Percentiles rank a stretch among this genome's conserved stretches.
phyloP scores from a whole-genome alignment of 1,139 yeast species.

The Candida sp. region DNA sequence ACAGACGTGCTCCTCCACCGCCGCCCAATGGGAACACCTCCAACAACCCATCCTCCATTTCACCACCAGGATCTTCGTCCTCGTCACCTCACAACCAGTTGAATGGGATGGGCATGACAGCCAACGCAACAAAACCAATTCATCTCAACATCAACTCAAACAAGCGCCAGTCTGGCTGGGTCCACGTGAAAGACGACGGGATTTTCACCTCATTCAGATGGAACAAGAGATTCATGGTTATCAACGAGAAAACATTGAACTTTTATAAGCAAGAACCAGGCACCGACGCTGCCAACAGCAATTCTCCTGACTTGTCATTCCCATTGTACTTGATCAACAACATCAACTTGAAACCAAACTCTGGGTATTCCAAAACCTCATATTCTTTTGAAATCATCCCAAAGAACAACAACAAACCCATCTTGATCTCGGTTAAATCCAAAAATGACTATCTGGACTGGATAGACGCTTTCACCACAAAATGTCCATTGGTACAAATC shows the following conservation, averaged over 20 bases:
- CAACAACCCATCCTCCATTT: background rate
- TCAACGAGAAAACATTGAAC: conserved; percentile 75
- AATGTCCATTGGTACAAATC: conserved; percentile 69
- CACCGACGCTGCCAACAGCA: conserved; percentile 24
- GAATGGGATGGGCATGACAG: conserved; percentile 8
- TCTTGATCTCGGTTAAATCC: conserved; percentile 76
- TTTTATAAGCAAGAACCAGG: conserved; percentile 72
- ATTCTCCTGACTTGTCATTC: conserved; percentile 42
- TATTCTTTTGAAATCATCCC: conserved; percentile 82
- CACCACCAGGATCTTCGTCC: conserved; percentile 4
- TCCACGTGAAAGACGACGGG: conserved; percentile 91
- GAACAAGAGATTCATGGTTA: conserved; percentile 85
- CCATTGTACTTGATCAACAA: conserved; percentile 44
- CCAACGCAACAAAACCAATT: conserved; percentile 16
- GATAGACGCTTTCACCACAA: conserved; percentile 89
- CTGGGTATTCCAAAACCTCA: conserved; percentile 63
- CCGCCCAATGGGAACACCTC: conserved; percentile 20
- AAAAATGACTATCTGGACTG: conserved; percentile 87
- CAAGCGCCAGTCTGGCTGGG: conserved; percentile 72
- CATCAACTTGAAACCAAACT: conserved; percentile 42
- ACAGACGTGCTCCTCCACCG: conserved; percentile 54
- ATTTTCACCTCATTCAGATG: conserved; percentile 80
- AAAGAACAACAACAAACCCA: conserved; percentile 56
- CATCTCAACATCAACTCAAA: conserved; percentile 29
- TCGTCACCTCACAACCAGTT: conserved; percentile 3